Evolutionary conservation across 768 basidiomycete genomes (phyloP).

Genomic region (Agrocybe chaxingu): DNA sequence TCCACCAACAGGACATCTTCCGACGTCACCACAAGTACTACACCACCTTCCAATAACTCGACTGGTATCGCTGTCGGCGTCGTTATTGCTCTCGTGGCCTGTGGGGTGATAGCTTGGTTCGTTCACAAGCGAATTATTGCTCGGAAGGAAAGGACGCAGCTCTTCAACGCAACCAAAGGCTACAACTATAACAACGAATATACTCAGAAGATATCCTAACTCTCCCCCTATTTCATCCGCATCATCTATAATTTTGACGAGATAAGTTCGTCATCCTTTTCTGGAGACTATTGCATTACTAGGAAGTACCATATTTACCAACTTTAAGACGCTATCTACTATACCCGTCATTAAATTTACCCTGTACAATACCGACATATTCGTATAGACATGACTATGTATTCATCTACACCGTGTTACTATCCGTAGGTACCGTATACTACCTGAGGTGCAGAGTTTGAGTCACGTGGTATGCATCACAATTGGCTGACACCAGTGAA

Average conservation of each 20-base stretch:
- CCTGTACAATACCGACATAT: not conserved
- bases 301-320: not conserved
- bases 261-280: not conserved
- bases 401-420: too few relatives aligned
- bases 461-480: too few relatives aligned
- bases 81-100: constrained; percentile 38
- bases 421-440: too few relatives aligned
- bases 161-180: constrained; percentile 20
- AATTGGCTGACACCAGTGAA: too few relatives aligned
- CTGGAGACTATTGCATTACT: not conserved
- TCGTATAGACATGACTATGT: too few relatives aligned
- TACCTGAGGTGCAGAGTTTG: too few relatives aligned
- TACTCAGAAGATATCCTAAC: constrained; percentile 18
- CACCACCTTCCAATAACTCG: constrained; percentile 23
- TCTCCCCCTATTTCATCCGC: not conserved
- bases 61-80: constrained; percentile 53
- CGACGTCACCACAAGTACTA: not conserved
- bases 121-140: constrained; percentile 44
- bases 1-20: constrained; percentile 1
- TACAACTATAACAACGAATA: constrained; percentile 19
- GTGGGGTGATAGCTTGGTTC: constrained; percentile 41
- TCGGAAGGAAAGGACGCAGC: constrained; percentile 21
- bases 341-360: not conserved
- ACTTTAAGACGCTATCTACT: not conserved
- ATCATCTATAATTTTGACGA: not conserved